These are phyloP conservation scores for Yueomyces sinensis DNA, from an alignment of 805 yeast species.

Conservation along the genomic window DNA sequence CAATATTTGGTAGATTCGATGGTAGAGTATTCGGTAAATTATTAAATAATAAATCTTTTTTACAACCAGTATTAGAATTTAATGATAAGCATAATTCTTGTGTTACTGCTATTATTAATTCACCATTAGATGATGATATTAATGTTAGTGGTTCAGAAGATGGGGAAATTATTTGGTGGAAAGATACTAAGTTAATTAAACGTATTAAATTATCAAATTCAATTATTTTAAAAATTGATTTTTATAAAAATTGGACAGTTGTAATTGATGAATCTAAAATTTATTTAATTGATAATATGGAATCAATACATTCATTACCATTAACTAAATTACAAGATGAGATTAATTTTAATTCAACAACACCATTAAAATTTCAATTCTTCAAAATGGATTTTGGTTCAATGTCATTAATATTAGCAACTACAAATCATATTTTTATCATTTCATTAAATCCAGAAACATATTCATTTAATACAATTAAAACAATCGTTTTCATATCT, in stretches of 20 bases:
- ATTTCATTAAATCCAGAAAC: slow-evolving; percentile 12
- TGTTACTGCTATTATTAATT: slow-evolving; percentile 21
- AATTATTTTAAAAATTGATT: slow-evolving; percentile 11
- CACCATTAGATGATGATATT: slow-evolving; percentile 11
- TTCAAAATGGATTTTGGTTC: slow-evolving; percentile 23
- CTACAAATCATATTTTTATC: slow-evolving; percentile 8
- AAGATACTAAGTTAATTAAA: slow-evolving; percentile 13
- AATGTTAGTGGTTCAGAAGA: slow-evolving; percentile 21
- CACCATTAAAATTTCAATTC: slow-evolving; percentile 8
- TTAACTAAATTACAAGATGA: slow-evolving; percentile 5
- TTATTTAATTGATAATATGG: slow-evolving; percentile 15
- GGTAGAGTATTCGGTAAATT: slow-evolving; percentile 24
- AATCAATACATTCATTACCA: slow-evolving; percentile 6
- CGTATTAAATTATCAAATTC: slow-evolving; percentile 10
- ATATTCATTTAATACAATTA: slow-evolving; percentile 14
- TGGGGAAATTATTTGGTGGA: slow-evolving; percentile 25
- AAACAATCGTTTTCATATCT: slow-evolving; percentile 6
- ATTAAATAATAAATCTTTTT: slow-evolving; percentile 21
- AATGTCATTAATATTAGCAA: slow-evolving; percentile 12
- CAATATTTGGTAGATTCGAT: slow-evolving; percentile 25
- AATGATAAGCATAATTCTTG: slow-evolving; percentile 14
- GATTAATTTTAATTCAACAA: neutral
- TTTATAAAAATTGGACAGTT: slow-evolving; percentile 14
- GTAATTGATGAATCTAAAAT: slow-evolving; percentile 13
- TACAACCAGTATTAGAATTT: slow-evolving; percentile 22